Base-by-base conservation (phyloP, 2,329 filamentous ascomycete genomes). In the Colletotrichum paranaense region DNA sequence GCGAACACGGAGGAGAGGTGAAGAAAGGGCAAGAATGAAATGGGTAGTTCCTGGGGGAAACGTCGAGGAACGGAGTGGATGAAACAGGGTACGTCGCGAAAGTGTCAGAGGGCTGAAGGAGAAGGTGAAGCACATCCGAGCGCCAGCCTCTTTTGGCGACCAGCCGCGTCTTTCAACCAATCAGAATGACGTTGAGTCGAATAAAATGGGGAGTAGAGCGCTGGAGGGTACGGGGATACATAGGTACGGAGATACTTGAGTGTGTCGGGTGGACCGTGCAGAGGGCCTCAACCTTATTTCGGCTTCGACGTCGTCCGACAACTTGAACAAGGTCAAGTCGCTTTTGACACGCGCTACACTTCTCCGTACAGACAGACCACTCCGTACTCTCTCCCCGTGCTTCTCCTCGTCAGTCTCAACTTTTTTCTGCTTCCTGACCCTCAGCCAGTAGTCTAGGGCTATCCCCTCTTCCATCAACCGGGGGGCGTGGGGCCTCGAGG, bases 51-150 rank as follows among this genome's bases (percentile, higher is more conserved):
- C 35, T n/a, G 49, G 30, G 11, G 22, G 49, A 38, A 26, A 14
- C 49, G 16, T 32, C 16, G n/a, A 42, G 19, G 26, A 38, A 26
- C 9, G 30, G n/a, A 32, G n/a, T 19, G 60, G 53, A 28, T 68
- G 80, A 82, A 81, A 82, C 80, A 67, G 73, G 78, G 72, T 72
- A 35, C 70, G 81, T 81, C 79, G 79, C 80, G 79, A 74, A 68
- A 75, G 55, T 78, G 81, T 82, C 78, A 77, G 79, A 81, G 77
- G 62, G 67, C 71, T 72, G 56, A 58, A 62, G 62, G 67, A 75
- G 75, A 53, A 42, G 19, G 67, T 80, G 80, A 79, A 75, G 81
- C 80, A 79, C 73, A 70, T 74, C 68, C 73, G 71, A 74, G 73
- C 65, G 67, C 68, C 62, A 59, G 68, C 67, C 56, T 63, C 72